Evolutionary conservation across 768 basidiomycete genomes (phyloP).

Genomic region (Rhodotorula toruloides): DNA sequence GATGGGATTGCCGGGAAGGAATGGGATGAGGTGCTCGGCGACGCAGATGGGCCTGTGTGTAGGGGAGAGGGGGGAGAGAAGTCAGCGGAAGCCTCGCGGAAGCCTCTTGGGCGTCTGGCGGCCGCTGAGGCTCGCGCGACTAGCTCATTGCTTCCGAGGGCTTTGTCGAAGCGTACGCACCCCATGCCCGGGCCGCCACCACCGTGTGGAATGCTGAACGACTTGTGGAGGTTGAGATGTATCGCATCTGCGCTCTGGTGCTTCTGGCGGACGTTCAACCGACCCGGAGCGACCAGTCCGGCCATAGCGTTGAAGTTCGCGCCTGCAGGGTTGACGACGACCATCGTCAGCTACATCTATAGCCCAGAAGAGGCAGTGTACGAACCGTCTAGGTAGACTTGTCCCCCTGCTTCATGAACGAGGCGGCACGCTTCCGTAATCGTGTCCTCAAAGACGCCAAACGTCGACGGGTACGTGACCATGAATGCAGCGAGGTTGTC

Average conservation of each 20-base stretch:
- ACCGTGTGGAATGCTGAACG: constrained; percentile 70
- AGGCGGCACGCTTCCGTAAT: constrained; percentile 76
- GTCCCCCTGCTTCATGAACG: constrained; percentile 85
- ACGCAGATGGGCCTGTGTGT: constrained; percentile 87
- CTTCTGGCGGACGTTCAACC: constrained; percentile 98
- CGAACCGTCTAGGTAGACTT: constrained; percentile 85
- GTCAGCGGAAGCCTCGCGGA: too few species aligned
- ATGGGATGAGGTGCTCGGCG: constrained; percentile 85
- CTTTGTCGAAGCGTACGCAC: constrained; percentile 47
- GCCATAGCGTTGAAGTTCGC: constrained; percentile 40
- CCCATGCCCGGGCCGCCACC: constrained; percentile 96
- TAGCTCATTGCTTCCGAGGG: neutral
- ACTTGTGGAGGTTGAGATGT: constrained; percentile 49
- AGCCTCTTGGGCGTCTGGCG: too few species aligned
- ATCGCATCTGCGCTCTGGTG: too few species aligned
- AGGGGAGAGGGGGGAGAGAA: constrained; percentile 42
- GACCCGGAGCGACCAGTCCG: constrained; percentile 51
- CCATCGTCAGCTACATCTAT: neutral
- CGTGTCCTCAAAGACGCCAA: constrained; percentile 93
- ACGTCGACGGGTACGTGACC: constrained; percentile 70
- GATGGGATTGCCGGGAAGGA: constrained; percentile 82
- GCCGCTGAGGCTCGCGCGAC: too few species aligned
- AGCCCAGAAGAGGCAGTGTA: neutral
- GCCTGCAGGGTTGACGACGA: neutral
- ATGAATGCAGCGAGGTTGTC: constrained; percentile 92